Base-by-base conservation (phyloP, 179 eudicot species). In the Beta lomatogona region DNA sequence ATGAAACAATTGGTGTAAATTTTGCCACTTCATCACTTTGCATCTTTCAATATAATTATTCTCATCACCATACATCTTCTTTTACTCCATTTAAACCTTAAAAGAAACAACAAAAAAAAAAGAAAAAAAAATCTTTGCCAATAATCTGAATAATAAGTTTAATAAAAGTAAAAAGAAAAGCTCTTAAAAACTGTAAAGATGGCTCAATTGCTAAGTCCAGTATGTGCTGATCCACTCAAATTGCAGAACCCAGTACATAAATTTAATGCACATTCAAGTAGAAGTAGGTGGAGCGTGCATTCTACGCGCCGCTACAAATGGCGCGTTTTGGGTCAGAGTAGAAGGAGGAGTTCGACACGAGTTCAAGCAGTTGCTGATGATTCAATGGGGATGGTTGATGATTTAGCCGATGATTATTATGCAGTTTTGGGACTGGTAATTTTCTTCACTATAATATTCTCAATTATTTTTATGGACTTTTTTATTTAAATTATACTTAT, bases 341-440 rank as follows among this genome's bases (percentile, higher is more conserved):
- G 82, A 82, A 64, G 92, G 74, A 87, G 85, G 75, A 54, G 75
- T 1, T 78, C 63, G 71, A 80, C 77, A 46, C 84, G 82, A 77
- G 81, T 89, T 3, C 89, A 77, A 80, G 95, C 89, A 64, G 91
- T 89, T 45, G 83, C 90, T 54, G 86, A 82, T 77, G 85, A 82
- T 16, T 83, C 92, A 5, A 69, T 73, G 15, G 74, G 65, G n/a
- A 66, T 70, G 12, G 82, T 79, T 14, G 91, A 83, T 1, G 93
- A 83, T 2, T 67, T 87, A 72, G 92, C 97, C 31, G 98, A 95
- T 85, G 98, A 95, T 86, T 95, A 95, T 45, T 95, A 95, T 77
- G 90, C 95, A 5, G 97, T 95, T 31, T 76, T 95, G 82, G 98
- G 98, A 66, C 77, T 95, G 98, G 98, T 95, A 92, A 83, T 54